Evolutionary conservation across 1,284 basidiomycete species (phyloP).

Genomic region (Exobasidium rhododendri): DNA sequence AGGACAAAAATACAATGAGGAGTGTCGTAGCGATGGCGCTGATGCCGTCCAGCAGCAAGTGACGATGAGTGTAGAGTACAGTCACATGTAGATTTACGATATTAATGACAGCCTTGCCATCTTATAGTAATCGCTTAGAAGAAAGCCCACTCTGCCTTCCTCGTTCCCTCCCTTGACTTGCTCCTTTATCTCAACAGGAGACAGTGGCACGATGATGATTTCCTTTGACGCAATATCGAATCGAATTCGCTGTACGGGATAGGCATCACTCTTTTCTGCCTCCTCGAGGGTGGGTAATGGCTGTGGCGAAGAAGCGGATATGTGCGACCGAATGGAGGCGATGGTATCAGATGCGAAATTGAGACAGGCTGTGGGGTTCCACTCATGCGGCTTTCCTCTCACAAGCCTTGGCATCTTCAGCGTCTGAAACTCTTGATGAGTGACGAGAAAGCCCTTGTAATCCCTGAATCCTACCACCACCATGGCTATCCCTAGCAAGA

Average conservation of each 20-base stretch:
- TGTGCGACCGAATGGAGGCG: slow-evolving; percentile 58
- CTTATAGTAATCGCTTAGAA: slow-evolving; percentile 27
- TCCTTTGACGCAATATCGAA: slow-evolving; percentile 34
- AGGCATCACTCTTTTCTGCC: not conserved
- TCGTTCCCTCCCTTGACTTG: slow-evolving; percentile 27
- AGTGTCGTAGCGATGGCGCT: slow-evolving; percentile 87
- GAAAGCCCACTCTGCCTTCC: slow-evolving; percentile 31
- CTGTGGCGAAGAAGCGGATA: slow-evolving; percentile 11
- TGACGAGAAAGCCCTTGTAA: slow-evolving; percentile 61
- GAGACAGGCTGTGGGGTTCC: slow-evolving; percentile 74
- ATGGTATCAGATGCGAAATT: slow-evolving; percentile 71
- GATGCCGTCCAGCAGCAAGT: slow-evolving; percentile 47
- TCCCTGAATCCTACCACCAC: slow-evolving; percentile 90
- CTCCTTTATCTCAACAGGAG: slow-evolving; percentile 15
- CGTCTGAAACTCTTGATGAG: slow-evolving; percentile 33
- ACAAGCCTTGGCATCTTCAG: slow-evolving; percentile 53
- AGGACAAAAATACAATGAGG: slow-evolving; percentile 88
- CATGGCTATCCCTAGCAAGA: slow-evolving; percentile 76
- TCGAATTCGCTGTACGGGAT: slow-evolving; percentile 31
- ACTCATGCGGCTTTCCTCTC: slow-evolving; percentile 63
- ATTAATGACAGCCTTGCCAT: not conserved
- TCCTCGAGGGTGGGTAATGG: slow-evolving; percentile 17
- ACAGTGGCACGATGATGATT: slow-evolving; percentile 16
- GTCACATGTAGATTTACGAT: not conserved
- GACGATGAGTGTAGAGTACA: not conserved